Evolutionary conservation across 306 rosid species (phyloP).

Genomic region (Corylus avellana): DNA sequence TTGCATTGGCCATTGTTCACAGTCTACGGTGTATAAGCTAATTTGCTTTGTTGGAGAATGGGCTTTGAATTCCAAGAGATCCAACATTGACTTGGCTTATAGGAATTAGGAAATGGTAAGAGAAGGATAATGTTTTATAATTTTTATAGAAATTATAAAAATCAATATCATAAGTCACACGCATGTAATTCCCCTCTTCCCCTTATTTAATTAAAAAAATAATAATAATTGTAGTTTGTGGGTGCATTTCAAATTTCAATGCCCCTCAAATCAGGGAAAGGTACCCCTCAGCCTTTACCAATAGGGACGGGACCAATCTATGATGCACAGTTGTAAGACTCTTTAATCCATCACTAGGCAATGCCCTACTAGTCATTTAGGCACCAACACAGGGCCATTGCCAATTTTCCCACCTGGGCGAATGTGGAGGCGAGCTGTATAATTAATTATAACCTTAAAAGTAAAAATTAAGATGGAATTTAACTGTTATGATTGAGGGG

Average conservation of each 20-base stretch:
- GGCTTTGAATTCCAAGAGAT: slow-evolving; percentile 13
- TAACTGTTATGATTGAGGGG: too few species aligned
- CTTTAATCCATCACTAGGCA: too few species aligned
- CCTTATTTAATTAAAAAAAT: too few species aligned
- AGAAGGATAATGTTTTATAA: background rate
- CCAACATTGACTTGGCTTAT: slow-evolving; percentile 15
- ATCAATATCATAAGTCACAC: background rate
- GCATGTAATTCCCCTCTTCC: background rate
- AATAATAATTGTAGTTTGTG: too few species aligned
- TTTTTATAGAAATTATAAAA: background rate
- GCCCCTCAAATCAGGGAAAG: background rate
- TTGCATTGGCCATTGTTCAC: slow-evolving; percentile 22
- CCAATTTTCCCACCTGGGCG: background rate
- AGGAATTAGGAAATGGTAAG: background rate
- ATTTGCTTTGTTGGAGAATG: slow-evolving; percentile 20
- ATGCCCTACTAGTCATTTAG: too few species aligned
- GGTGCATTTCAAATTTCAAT: too few species aligned
- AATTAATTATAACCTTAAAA: too few species aligned
- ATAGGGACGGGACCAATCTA: background rate
- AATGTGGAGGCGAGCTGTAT: background rate
- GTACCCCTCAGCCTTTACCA: background rate
- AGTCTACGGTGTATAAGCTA: slow-evolving; percentile 12
- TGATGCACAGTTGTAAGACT: too few species aligned
- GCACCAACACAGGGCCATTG: background rate
- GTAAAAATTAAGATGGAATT: too few species aligned